Conservation (phyloP, 179 eudicot species). For the Nepenthes alata region DNA sequence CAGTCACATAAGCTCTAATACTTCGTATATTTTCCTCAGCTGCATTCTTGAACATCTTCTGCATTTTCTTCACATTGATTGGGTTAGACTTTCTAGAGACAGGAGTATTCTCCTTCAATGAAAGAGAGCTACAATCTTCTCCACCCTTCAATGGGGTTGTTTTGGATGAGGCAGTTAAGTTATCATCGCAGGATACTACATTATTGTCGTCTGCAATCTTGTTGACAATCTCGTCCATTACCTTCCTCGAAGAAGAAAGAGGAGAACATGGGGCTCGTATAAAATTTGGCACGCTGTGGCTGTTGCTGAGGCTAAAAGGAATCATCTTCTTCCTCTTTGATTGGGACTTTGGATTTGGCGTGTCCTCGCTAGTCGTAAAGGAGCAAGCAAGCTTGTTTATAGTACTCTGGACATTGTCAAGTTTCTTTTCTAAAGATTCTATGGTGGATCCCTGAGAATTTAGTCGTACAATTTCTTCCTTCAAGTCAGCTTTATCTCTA, state of each 20-base stretch:
- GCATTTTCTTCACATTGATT: constrained; percentile 68
- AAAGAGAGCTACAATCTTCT: constrained; percentile 21
- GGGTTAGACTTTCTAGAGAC: constrained; percentile 38
- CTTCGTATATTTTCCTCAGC: constrained; percentile 78
- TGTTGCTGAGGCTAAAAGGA: constrained; percentile 52
- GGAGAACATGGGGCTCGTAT: constrained; percentile 84
- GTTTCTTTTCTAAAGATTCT: constrained; percentile 73
- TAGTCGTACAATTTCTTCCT: constrained; percentile 68
- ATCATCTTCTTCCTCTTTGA: constrained; percentile 50
- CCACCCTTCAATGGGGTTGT: constrained; percentile 27
- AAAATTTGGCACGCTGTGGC: constrained; percentile 50
- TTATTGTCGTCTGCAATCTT: constrained; percentile 31
- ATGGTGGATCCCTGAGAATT: constrained; percentile 54
- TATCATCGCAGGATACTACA: constrained; percentile 16
- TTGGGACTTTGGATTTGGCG: constrained; percentile 37
- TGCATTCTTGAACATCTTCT: constrained; percentile 78
- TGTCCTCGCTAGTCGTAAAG: constrained; percentile 33
- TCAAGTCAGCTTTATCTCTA: constrained; percentile 50
- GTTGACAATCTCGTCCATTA: constrained; percentile 54
- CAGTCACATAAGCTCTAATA: constrained; percentile 78
- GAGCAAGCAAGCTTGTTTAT: constrained; percentile 56
- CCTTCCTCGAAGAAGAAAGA: constrained; percentile 41
- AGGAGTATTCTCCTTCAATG: constrained; percentile 53
- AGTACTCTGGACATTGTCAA: constrained; percentile 76
- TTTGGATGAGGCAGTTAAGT: constrained; percentile 18